A percentile compares a stretch with the other conserved stretches of the same genome.
phyloP scores from a whole-genome alignment of 106 monocot species.

The Phalaenopsis equestris region DNA sequence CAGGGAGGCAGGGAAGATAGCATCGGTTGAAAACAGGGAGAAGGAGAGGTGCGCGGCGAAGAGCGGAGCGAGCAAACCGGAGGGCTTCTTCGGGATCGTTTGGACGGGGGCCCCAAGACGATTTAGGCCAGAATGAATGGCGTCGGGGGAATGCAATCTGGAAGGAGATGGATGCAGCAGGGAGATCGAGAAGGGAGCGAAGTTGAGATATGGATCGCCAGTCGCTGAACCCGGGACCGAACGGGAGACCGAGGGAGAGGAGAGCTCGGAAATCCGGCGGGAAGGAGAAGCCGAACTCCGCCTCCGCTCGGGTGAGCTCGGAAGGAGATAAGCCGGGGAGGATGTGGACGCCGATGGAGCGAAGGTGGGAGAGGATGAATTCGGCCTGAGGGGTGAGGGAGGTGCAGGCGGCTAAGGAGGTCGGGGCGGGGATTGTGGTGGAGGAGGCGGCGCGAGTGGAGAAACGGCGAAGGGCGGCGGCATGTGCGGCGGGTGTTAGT shows the following conservation, averaged over 20 bases:
- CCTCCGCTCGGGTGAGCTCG: slow-evolving; percentile 30
- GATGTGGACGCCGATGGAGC: slow-evolving; percentile 7
- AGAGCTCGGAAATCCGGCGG: slow-evolving; percentile 48
- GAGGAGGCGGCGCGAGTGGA: slow-evolving; percentile 2
- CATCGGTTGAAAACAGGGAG: slow-evolving; percentile 38
- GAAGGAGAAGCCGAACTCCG: slow-evolving; percentile 34
- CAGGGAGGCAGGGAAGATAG: slow-evolving; percentile 36
- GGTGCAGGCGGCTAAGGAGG: neutral
- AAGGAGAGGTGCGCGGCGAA: slow-evolving; percentile 25
- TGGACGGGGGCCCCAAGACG: slow-evolving; percentile 26
- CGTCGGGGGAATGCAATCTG: slow-evolving; percentile 16
- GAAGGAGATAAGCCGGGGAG: slow-evolving; percentile 23
- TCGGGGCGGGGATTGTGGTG: slow-evolving; percentile 11
- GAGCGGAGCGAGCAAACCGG: slow-evolving; percentile 14
- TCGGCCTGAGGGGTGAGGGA: neutral
- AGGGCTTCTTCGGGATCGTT: neutral
- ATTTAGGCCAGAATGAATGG: slow-evolving; percentile 7
- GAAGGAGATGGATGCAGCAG: slow-evolving; percentile 36
- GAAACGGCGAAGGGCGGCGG: slow-evolving; percentile 34
- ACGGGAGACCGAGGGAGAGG: slow-evolving; percentile 33
- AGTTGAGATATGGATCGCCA: slow-evolving; percentile 17
- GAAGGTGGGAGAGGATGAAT: slow-evolving; percentile 10
- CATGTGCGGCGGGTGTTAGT: slow-evolving; percentile 5
- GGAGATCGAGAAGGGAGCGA: slow-evolving; percentile 21
- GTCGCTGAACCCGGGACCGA: slow-evolving; percentile 35